Evolutionary conservation across 176 grass and related monocot species (phyloP).

Genomic region (Tillandsia fasciculata): DNA sequence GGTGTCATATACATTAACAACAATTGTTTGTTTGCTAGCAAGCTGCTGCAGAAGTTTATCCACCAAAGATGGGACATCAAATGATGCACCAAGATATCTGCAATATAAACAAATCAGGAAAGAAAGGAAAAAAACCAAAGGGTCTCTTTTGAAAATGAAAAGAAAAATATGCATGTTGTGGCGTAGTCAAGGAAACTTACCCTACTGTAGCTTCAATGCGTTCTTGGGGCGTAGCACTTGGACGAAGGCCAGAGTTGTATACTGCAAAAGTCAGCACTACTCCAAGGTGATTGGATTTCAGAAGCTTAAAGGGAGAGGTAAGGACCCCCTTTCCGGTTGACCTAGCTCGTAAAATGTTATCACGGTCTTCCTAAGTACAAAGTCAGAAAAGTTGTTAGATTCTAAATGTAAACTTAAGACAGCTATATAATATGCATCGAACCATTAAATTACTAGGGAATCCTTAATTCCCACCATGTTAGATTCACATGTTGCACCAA

Average conservation of each 20-base stretch:
- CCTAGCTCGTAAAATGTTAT: slow-evolving; percentile 67
- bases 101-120: slow-evolving; percentile 14
- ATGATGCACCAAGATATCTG: slow-evolving; percentile 75
- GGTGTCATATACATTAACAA: slow-evolving; percentile 65
- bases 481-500: too few relatives aligned
- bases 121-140: background rate
- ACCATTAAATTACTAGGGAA: background rate
- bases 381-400: too few relatives aligned
- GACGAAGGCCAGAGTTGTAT: slow-evolving; percentile 56
- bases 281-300: slow-evolving; percentile 68
- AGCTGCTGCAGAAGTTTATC: slow-evolving; percentile 78
- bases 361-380: slow-evolving; percentile 48
- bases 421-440: too few relatives aligned
- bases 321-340: slow-evolving; percentile 61
- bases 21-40: slow-evolving; percentile 69
- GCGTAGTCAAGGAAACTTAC: slow-evolving; percentile 19
- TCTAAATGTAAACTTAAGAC: too few relatives aligned
- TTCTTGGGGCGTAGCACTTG: slow-evolving; percentile 42
- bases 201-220: slow-evolving; percentile 52
- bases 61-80: slow-evolving; percentile 77
- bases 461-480: too few relatives aligned
- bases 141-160: background rate
- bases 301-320: slow-evolving; percentile 64
- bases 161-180: background rate
- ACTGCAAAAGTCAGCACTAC: slow-evolving; percentile 80